phyloP scores from a whole-genome alignment of 345 rosid species.

The Erodium maritimum region DNA sequence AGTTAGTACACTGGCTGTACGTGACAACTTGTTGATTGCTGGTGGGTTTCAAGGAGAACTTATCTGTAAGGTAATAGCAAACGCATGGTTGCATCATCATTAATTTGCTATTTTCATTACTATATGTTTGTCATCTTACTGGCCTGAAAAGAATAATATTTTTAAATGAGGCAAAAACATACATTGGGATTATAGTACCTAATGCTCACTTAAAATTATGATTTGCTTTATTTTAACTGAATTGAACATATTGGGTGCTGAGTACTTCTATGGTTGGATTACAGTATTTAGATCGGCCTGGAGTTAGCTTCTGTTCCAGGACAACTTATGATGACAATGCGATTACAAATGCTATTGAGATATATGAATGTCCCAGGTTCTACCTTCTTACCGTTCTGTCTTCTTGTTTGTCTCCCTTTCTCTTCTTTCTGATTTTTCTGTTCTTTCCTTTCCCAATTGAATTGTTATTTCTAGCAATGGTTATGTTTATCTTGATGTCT shows the following conservation, averaged over 20 bases:
- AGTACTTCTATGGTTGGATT: background rate
- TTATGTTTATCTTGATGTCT: no score
- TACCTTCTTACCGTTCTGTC: no score
- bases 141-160: no score
- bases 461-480: no score
- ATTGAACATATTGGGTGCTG: no score
- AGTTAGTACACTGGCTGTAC: conserved; percentile 48
- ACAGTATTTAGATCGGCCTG: conserved; percentile 79
- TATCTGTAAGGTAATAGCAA: conserved; percentile 36
- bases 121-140: no score
- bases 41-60: conserved; percentile 64
- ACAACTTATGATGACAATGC: conserved; percentile 87
- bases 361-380: conserved; percentile 50
- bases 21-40: conserved; percentile 37
- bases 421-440: conserved; percentile 8
- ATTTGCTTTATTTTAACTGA: background rate
- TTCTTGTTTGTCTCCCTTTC: conserved; percentile 8
- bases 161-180: no score
- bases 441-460: no score
- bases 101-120: no score
- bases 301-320: conserved; percentile 76
- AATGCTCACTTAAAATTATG: no score
- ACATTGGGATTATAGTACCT: no score
- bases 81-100: no score
- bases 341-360: conserved; percentile 85